These are phyloP conservation scores for Vanderwaltozyma verrucispora DNA, from an alignment of 805 yeast genomes.

Conservation along the genomic window DNA sequence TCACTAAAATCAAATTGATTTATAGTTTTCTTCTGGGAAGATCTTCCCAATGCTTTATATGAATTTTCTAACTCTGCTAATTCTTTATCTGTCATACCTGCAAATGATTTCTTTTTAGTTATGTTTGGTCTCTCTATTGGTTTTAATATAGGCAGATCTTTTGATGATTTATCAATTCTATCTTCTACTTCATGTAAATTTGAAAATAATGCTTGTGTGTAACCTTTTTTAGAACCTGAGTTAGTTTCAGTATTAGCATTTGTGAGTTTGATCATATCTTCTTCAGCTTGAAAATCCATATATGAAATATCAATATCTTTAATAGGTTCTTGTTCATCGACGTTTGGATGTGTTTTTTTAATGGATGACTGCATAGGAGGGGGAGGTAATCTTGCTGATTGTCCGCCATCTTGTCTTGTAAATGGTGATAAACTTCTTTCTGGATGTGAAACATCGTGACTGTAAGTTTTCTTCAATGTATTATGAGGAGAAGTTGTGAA, in stretches of 20 bases:
- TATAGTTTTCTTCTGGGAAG: constrained; percentile 14
- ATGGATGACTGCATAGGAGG: constrained; percentile 17
- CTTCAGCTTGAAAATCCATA: constrained; percentile 13
- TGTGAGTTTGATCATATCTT: constrained; percentile 14
- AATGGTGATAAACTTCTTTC: constrained; percentile 8
- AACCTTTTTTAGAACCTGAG: constrained; percentile 24
- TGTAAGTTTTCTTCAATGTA: background rate
- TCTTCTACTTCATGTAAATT: constrained; percentile 29
- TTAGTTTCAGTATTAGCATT: constrained; percentile 22
- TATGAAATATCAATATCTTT: constrained; percentile 18
- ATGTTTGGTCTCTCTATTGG: background rate
- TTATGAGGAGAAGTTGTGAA: background rate
- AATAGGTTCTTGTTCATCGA: constrained; percentile 10
- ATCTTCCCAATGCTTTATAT: constrained; percentile 19
- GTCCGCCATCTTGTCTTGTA: background rate
- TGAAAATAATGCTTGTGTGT: constrained; percentile 25
- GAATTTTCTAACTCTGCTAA: constrained; percentile 21
- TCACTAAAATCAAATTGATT: constrained; percentile 25
- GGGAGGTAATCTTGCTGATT: constrained; percentile 16
- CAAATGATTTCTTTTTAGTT: constrained; percentile 20
- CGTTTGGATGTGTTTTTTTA: constrained; percentile 5
- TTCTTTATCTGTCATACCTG: constrained; percentile 27
- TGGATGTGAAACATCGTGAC: background rate
- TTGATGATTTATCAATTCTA: constrained; percentile 7
- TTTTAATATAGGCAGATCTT: background rate